These are phyloP conservation scores for Cicer yamashitae DNA, from an alignment of 306 rosid genomes.

Conservation along the genomic window DNA sequence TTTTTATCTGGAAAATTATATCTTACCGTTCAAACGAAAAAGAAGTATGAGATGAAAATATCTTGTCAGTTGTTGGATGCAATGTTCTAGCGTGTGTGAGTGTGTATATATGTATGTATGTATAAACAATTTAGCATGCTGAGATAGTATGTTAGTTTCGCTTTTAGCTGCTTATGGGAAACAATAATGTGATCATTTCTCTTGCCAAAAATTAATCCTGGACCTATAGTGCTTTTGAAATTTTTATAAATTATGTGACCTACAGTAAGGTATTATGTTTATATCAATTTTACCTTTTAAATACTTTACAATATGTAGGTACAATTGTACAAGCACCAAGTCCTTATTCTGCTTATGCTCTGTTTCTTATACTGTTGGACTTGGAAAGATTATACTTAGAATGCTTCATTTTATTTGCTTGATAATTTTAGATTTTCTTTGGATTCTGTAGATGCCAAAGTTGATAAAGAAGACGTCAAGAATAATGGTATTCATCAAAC, in stretches of 20 bases:
- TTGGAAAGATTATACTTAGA: constrained; percentile 28
- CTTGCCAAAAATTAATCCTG: constrained; percentile 10
- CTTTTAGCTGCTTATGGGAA: background rate
- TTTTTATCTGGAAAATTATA: constrained; percentile 21
- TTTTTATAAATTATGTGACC: constrained; percentile 24
- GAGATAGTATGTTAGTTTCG: background rate
- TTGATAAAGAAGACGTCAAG: constrained; percentile 80
- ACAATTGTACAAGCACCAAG: constrained; percentile 2
- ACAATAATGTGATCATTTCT: background rate
- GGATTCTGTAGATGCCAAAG: constrained; percentile 67
- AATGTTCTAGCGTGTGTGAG: background rate
- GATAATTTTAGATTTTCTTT: constrained; percentile 40
- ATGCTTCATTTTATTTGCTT: constrained; percentile 37
- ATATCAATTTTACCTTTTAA: constrained; percentile 29
- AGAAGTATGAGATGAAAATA: background rate
- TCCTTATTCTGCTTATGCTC: constrained; percentile 28
- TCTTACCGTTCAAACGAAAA: constrained; percentile 8
- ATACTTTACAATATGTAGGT: background rate
- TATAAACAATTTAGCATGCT: constrained; percentile 20
- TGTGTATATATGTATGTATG: background rate
- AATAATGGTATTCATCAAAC: constrained; percentile 56
- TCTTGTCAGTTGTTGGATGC: constrained; percentile 11
- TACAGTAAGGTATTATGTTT: background rate
- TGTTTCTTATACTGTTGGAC: constrained; percentile 25
- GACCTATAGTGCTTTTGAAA: background rate